These are phyloP conservation scores for Eucalyptus polybractea DNA, from an alignment of 345 rosid genomes.

Conservation along the genomic window DNA sequence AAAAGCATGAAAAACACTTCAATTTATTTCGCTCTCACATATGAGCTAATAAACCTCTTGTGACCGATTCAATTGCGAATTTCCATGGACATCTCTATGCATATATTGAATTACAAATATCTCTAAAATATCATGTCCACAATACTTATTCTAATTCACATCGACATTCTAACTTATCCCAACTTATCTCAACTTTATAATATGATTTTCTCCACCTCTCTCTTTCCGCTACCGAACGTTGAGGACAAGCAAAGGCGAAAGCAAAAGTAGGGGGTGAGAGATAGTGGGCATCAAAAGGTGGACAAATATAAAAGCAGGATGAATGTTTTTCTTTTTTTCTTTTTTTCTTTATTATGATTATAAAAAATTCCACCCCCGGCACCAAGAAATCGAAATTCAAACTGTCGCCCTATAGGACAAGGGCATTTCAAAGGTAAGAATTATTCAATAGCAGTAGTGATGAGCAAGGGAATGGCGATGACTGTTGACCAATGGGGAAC, in stretches of 20 bases:
- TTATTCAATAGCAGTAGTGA: neutral
- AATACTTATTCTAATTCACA: neutral
- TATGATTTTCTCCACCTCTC: neutral
- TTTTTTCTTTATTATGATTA: neutral
- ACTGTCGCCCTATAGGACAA: neutral
- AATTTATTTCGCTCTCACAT: neutral
- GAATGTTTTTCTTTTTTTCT: neutral
- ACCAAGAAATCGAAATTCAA: neutral
- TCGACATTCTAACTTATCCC: neutral
- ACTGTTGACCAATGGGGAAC: neutral
- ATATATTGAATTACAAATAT: too few species aligned
- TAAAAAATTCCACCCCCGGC: neutral
- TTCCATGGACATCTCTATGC: neutral
- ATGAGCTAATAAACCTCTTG: neutral
- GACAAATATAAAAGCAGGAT: neutral
- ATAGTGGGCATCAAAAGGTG: neutral
- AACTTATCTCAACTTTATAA: neutral
- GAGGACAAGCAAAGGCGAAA: neutral
- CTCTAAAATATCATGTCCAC: too few species aligned
- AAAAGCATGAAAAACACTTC: neutral
- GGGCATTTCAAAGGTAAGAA: neutral
- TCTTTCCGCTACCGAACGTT: neutral
- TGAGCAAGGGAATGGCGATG: neutral
- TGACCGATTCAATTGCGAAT: neutral
- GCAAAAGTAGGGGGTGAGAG: neutral